Base-by-base conservation (phyloP, 208 protist genomes). In the Vickermania ingenoplastis region DNA sequence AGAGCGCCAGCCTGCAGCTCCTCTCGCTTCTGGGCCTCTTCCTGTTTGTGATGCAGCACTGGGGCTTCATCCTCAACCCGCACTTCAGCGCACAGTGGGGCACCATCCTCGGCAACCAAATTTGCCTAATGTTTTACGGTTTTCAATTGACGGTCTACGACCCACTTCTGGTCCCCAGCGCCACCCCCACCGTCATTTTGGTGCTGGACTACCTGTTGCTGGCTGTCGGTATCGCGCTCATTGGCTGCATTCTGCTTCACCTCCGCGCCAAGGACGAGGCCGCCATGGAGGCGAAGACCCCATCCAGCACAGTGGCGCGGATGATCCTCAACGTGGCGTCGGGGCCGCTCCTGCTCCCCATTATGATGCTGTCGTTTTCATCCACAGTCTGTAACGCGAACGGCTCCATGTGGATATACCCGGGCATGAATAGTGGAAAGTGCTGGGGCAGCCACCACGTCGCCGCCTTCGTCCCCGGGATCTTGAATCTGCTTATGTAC, bases 61-160 rank as follows among this genome's bases (percentile, higher is more conserved):
- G 21, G 21, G 63, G 41, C 55, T 69, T 69, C 31, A 3, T 69
- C 3, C 11, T 69, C 23, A 69, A 69, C 31, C 57, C 63, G 5
- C 57, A 63, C 30, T 63, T 69, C n/a, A 28, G 36, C n/a, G 53
- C n/a, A 7, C 28, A 25, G 17, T 61, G 52, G 55, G 62, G 62
- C 17, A 25, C 7, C 21, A 30, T 62, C 27, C 29, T 67, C 3
- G 62, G 31, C 5, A 31, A 11, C 22, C 11, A 55, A 27, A 29
- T 68, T 3, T 3, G 55, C 7, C 53, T 41, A 3, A 25, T 63
- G 24, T 2, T 53, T 1, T 68, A 68, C 26, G 54, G 13, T 2
- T 62, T 57, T 55, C 55, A 63, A 11, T 4, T 63, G 2, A 3
- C 63, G 3, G 36, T 61, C 1, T 68, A 63, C 22, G 63, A 68